Evolutionary conservation across 495 filamentous ascomycete genomes (phyloP).

Genomic region (Achaetomiella virescens): DNA sequence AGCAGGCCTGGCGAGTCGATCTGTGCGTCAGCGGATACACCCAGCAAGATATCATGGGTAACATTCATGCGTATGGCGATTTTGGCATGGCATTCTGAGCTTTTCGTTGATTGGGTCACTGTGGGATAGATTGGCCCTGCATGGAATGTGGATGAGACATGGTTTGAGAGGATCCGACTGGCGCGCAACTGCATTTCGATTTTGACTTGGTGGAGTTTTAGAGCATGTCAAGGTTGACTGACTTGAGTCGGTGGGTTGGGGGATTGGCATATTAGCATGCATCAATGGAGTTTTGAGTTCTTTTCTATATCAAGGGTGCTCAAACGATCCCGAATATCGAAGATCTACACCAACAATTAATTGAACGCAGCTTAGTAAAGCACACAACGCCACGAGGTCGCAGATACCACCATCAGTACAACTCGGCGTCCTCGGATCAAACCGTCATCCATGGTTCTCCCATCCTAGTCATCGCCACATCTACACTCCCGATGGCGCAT

Average conservation of each 20-base stretch:
- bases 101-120: background rate
- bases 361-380: background rate
- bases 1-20: too few species aligned
- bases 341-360: too few species aligned
- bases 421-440: background rate
- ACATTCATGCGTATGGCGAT: too few species aligned
- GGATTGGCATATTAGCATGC: background rate
- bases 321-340: too few species aligned
- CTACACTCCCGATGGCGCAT: background rate
- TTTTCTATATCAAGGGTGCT: too few species aligned
- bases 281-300: too few species aligned
- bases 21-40: too few species aligned
- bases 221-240: background rate
- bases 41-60: too few species aligned
- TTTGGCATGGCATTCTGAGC: too few species aligned
- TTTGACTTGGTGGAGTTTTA: background rate
- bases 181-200: too few species aligned
- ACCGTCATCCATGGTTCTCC: background rate
- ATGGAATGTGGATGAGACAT: background rate
- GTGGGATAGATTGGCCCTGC: background rate
- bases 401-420: background rate
- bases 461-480: slow-evolving; percentile 1
- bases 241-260: background rate
- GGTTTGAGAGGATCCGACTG: background rate
- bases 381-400: background rate